Conservation (phyloP, 2,329 filamentous ascomycete genomes). For the Cladosporium sp. region DNA sequence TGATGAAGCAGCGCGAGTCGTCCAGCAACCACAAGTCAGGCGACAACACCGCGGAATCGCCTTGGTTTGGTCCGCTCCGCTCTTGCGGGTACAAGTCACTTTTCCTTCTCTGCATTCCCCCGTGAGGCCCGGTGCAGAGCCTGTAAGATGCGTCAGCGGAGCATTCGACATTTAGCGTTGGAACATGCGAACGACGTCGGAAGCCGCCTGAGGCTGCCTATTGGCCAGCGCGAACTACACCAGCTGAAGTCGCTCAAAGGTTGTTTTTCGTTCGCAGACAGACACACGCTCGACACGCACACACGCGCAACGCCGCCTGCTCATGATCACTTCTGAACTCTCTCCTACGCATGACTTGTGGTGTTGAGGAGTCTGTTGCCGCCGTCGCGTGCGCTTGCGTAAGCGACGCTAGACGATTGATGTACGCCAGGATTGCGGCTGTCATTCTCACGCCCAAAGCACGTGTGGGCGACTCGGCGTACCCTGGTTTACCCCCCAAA, state of each 20-base stretch:
- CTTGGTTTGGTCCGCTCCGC: too few relatives aligned
- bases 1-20: too few relatives aligned
- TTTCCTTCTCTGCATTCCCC: too few relatives aligned
- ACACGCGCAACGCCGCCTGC: background rate
- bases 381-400: background rate
- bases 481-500: conserved; percentile 3
- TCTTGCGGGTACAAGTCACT: too few relatives aligned
- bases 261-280: background rate
- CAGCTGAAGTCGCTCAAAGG: conserved; percentile 6
- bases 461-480: conserved; percentile 9
- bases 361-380: background rate
- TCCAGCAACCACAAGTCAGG: too few relatives aligned
- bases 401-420: conserved; percentile 1
- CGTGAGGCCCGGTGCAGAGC: too few relatives aligned
- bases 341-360: background rate
- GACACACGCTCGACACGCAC: background rate
- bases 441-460: background rate
- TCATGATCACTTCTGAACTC: background rate
- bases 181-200: background rate
- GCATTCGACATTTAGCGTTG: conserved; percentile 1
- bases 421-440: conserved; percentile 1
- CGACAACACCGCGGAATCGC: too few relatives aligned
- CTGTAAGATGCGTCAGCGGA: conserved; percentile 4
- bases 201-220: background rate
- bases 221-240: conserved; percentile 3